Percentiles rank a stretch among this genome's conserved stretches.
Conservation (phyloP, 495 filamentous ascomycete species). For the Friedmanniomyces simplex region DNA sequence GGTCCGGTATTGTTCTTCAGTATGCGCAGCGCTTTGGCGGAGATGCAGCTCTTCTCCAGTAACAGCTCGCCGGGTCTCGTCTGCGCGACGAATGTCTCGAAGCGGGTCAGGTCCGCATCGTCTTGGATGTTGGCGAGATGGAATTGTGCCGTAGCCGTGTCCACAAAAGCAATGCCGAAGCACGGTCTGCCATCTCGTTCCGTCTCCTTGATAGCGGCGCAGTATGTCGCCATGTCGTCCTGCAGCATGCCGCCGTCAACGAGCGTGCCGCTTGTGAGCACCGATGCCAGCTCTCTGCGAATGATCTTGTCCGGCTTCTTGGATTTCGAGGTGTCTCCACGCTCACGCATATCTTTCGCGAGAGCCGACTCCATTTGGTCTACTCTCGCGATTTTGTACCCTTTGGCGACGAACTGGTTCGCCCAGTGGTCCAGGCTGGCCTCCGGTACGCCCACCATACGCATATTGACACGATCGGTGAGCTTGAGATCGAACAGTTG, state of each 20-base stretch:
- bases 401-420: conserved; percentile 87
- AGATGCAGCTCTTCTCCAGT: conserved; percentile 78
- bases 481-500: conserved; percentile 97
- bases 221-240: conserved; percentile 95
- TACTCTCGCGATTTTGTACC: conserved; percentile 91
- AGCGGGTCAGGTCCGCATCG: conserved; percentile 89
- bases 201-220: conserved; percentile 89
- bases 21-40: conserved; percentile 78
- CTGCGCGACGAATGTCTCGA: conserved; percentile 95
- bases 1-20: conserved; percentile 91
- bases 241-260: conserved; percentile 96
- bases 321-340: conserved; percentile 47
- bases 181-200: conserved; percentile 64
- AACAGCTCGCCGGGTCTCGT: conserved; percentile 81
- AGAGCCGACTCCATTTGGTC: conserved; percentile 93
- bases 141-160: conserved; percentile 94
- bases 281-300: conserved; percentile 75
- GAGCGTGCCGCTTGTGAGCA: conserved; percentile 83
- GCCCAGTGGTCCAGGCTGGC: conserved; percentile 85
- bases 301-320: conserved; percentile 84
- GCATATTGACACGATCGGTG: conserved; percentile 98
- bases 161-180: conserved; percentile 90
- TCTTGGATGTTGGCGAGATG: conserved; percentile 84
- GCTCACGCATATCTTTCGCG: conserved; percentile 95
- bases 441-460: conserved; percentile 92